Base-by-base conservation (phyloP, 768 basidiomycete genomes). In the Leccinum arenicola region DNA sequence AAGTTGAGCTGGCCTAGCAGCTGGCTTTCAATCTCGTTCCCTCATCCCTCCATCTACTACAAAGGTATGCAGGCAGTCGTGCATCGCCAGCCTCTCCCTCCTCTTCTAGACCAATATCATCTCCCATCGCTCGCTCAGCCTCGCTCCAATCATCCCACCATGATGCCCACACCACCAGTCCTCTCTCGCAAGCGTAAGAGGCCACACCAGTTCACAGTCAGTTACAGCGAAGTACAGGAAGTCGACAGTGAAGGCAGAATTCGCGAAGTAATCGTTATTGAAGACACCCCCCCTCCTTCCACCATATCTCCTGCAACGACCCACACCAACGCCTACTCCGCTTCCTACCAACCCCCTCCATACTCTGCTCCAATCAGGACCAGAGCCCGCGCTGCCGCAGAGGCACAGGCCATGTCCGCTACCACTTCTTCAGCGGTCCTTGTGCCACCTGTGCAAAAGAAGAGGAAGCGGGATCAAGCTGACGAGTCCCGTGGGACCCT, bases 261-360 rank as follows among this genome's bases (percentile, higher is more conserved):
- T 40, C 78, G 92, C 55, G 92, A 94, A 73, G 89, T 94, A 71
- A 94, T 95, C 74, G 88, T 95, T 66, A 93, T 95, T 73, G 93
- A 95, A 67, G 93, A 95, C 77, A 93, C 93, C 48, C 92, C 92
- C 38, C 91, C 91, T 47, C 84, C 87, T 56, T 75, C 72, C 53
- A 91, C 91, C 53, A 82, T 87, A 70, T 90, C 89, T 54, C 88
- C 90, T 57, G 84, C 89, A 60, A 78, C 86, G 35, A 86, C 87
- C 31, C 83, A 87, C 72, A 85, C 83, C 64, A 82, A 84, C 61
- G 83, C 82, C 61, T 91, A 81, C 74, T 92, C 90, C 51, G 82
- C 87, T 48, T 89, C 89, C 59, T 89, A 89, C 77, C 90, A 91
- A 70, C 89, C 89, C 17, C 88, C 90, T 23, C 63, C 83, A 17